A percentile compares a stretch with the other conserved stretches of the same genome.
Evolutionary conservation across 1,139 yeast species (phyloP).

Genomic region (Kodamaea sp.): DNA sequence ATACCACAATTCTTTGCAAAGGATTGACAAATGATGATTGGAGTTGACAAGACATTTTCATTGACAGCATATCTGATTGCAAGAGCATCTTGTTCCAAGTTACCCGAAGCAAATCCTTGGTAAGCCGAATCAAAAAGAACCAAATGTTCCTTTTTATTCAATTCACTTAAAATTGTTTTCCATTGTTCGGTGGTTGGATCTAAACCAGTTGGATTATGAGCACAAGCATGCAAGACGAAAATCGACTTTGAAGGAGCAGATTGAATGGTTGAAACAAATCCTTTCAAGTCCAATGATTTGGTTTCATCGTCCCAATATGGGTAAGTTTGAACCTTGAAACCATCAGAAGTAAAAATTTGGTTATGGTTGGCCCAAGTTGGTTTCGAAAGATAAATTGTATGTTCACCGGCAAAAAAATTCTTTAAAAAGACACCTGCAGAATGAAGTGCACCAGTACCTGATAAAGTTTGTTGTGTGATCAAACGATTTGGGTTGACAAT

Average conservation of each 20-base stretch:
- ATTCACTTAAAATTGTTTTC: conserved; percentile 41
- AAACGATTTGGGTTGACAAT: conserved; percentile 47
- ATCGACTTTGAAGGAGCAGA: conserved; percentile 75
- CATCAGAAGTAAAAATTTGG: conserved; percentile 67
- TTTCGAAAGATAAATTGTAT: conserved; percentile 67
- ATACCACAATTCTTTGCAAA: conserved; percentile 96
- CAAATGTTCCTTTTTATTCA: conserved; percentile 42
- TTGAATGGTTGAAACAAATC: conserved; percentile 63
- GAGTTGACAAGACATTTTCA: conserved; percentile 36
- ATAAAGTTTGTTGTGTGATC: conserved; percentile 78
- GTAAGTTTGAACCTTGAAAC: conserved; percentile 54
- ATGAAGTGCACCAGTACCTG: conserved; percentile 96
- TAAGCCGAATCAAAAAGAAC: conserved; percentile 47
- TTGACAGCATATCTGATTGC: conserved; percentile 81
- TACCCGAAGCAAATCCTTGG: conserved; percentile 81
- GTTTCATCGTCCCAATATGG: conserved; percentile 71
- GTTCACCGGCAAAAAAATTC: conserved; percentile 47
- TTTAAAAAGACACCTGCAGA: conserved; percentile 75
- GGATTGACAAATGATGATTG: conserved; percentile 83
- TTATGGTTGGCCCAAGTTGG: conserved; percentile 98
- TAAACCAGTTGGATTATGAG: conserved; percentile 51
- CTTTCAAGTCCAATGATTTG: conserved; percentile 63
- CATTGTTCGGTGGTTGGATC: conserved; percentile 47
- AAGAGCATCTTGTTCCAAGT: conserved; percentile 77
- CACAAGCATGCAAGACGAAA: conserved; percentile 53